A percentile compares a stretch with the other conserved stretches of the same genome.
Evolutionary conservation across 2,329 filamentous ascomycete species (phyloP).

Genomic region (Coleophoma eucalyptorum): DNA sequence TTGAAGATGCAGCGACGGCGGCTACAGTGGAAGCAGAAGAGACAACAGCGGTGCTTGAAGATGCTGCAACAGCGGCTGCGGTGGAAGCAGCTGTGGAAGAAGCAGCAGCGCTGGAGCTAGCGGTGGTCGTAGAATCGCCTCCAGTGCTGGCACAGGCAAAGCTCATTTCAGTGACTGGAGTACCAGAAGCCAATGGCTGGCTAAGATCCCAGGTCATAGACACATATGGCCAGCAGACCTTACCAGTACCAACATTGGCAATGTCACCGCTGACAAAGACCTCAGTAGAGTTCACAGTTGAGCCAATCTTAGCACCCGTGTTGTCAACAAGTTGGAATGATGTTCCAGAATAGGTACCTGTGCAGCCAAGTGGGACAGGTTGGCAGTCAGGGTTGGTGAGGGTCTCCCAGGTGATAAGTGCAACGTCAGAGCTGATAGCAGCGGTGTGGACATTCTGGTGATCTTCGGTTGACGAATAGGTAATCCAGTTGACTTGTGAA

Average conservation of each 20-base stretch:
- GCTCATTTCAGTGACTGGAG: constrained; percentile 39
- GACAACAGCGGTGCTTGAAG: background rate
- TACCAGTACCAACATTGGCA: constrained; percentile 48
- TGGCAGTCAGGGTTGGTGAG: constrained; percentile 51
- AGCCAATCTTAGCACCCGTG: constrained; percentile 47
- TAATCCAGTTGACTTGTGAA: constrained; percentile 57
- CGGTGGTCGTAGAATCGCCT: constrained; percentile 3
- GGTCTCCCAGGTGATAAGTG: constrained; percentile 59
- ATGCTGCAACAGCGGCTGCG: too few relatives aligned
- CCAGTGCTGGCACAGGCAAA: constrained; percentile 41
- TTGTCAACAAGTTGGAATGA: constrained; percentile 54
- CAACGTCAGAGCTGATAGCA: constrained; percentile 45
- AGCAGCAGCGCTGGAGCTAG: background rate
- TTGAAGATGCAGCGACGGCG: background rate
- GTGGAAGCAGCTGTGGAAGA: background rate
- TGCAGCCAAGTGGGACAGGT: constrained; percentile 55
- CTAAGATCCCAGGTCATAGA: constrained; percentile 48
- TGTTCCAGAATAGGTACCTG: constrained; percentile 53
- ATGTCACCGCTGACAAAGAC: constrained; percentile 60
- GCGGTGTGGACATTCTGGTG: constrained; percentile 56
- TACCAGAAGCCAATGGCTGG: constrained; percentile 20
- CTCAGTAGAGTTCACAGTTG: constrained; percentile 43
- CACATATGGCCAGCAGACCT: constrained; percentile 60
- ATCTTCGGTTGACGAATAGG: constrained; percentile 42
- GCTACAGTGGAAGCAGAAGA: background rate